phyloP scores from a whole-genome alignment of 176 grass and related monocot genomes.

The Thalia dealbata region DNA sequence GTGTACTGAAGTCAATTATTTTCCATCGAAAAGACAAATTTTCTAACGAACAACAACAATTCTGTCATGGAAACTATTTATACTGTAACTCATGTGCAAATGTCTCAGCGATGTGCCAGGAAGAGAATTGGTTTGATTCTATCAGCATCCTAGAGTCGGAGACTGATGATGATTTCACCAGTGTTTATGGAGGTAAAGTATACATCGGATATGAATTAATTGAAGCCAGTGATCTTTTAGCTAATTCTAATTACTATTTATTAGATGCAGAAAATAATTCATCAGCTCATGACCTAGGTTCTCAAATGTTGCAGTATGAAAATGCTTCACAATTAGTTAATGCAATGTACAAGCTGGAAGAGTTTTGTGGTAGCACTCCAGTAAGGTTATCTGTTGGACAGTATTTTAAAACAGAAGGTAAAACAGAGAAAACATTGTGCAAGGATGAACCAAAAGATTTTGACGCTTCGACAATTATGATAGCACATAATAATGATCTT shows the following conservation, averaged over 20 bases:
- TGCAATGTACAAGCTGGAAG: conserved; percentile 43
- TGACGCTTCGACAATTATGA: conserved; percentile 2
- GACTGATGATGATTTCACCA: conserved; percentile 83
- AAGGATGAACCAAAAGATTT: conserved; percentile 10
- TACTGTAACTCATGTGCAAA: background rate
- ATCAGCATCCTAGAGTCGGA: conserved; percentile 73
- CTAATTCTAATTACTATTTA: background rate
- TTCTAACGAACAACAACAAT: too few species aligned
- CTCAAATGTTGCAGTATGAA: conserved; percentile 34
- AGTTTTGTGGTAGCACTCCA: conserved; percentile 36
- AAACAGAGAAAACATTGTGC: conserved; percentile 1
- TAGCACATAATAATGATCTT: conserved; percentile 11
- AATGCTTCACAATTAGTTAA: conserved; percentile 43
- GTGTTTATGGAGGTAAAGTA: conserved; percentile 56
- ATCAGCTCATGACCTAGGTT: conserved; percentile 32
- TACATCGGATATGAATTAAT: background rate
- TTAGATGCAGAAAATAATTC: conserved; percentile 19
- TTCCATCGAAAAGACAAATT: background rate
- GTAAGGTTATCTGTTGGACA: conserved; percentile 51
- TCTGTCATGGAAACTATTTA: background rate
- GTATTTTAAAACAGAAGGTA: conserved; percentile 61
- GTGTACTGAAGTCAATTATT: too few species aligned
- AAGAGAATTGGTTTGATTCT: conserved; percentile 96
- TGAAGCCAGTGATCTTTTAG: background rate
- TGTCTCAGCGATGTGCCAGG: conserved; percentile 69